Evolutionary conservation across 176 grass and related monocot genomes (phyloP).

Genomic region (Oryza meridionalis): DNA sequence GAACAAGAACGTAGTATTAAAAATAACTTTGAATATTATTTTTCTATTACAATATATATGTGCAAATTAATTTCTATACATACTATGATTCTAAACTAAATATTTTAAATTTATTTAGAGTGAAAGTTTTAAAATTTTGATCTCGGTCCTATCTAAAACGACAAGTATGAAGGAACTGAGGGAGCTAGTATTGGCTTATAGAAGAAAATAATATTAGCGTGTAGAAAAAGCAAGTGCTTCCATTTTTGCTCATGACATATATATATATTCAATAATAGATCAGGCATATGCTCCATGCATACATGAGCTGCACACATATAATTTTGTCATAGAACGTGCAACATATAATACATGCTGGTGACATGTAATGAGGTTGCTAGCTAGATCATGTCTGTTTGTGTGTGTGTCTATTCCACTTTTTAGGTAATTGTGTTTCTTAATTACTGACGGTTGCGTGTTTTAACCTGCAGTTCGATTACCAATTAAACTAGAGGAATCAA

Average conservation of each 20-base stretch:
- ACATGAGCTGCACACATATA: constrained; percentile 11
- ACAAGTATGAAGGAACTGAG: too few species aligned
- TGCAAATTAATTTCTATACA: too few species aligned
- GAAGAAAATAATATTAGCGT: constrained; percentile 4
- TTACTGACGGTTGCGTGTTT: constrained; percentile 8
- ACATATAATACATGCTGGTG: constrained; percentile 32
- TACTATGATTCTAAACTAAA: too few species aligned
- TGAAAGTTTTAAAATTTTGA: too few species aligned
- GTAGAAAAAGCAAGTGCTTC: constrained; percentile 18
- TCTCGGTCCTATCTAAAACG: too few species aligned
- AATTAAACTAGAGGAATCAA: neutral
- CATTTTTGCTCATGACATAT: neutral
- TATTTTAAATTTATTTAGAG: too few species aligned
- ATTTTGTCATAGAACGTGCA: neutral
- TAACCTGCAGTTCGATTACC: neutral
- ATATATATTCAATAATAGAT: neutral
- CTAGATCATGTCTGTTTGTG: neutral
- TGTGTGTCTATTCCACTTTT: neutral
- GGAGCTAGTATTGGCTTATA: too few species aligned
- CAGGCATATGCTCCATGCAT: neutral
- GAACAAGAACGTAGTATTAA: too few species aligned
- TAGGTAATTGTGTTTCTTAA: neutral
- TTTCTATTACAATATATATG: too few species aligned
- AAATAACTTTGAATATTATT: too few species aligned
- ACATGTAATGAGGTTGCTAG: neutral